These are phyloP conservation scores for Curvularia lunata DNA, from an alignment of 2,329 filamentous ascomycete species.

Conservation along the genomic window DNA sequence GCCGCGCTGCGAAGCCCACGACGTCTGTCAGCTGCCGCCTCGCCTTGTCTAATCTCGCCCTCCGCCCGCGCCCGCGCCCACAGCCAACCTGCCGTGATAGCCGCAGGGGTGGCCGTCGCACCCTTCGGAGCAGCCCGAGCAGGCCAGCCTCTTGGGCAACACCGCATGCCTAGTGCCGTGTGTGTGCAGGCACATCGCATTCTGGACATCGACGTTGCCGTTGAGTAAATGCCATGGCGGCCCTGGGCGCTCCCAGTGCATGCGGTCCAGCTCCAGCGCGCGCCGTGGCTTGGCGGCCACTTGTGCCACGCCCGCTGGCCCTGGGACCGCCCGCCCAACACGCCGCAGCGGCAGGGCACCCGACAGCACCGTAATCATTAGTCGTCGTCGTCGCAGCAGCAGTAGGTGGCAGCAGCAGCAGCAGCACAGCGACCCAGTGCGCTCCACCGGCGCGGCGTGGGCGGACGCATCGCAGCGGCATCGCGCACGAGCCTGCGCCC, in stretches of 20 bases:
- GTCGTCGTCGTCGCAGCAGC: too few species aligned
- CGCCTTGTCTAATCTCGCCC: slow-evolving; percentile 3
- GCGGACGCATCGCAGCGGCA: neutral
- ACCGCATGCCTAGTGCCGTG: neutral
- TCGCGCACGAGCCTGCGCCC: slow-evolving; percentile 8
- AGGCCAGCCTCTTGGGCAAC: slow-evolving; percentile 2
- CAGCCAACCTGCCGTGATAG: slow-evolving; percentile 11
- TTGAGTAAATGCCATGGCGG: neutral
- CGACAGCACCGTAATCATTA: neutral
- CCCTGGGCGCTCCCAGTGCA: too few species aligned
- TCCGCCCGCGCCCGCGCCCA: neutral
- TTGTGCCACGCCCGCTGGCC: neutral
- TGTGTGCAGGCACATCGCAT: neutral
- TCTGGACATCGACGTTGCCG: neutral
- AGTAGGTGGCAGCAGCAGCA: too few species aligned
- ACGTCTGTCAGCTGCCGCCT: slow-evolving; percentile 9
- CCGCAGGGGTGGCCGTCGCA: slow-evolving; percentile 1
- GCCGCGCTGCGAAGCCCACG: neutral
- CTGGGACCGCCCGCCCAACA: neutral
- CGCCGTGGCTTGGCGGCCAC: neutral
- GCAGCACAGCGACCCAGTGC: too few species aligned
- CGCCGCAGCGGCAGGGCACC: too few species aligned
- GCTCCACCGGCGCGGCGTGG: too few species aligned
- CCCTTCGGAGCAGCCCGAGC: neutral
- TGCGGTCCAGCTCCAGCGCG: too few species aligned